Conservation (phyloP, 176 grass and related monocot genomes). For the Saccharum spontaneum region DNA sequence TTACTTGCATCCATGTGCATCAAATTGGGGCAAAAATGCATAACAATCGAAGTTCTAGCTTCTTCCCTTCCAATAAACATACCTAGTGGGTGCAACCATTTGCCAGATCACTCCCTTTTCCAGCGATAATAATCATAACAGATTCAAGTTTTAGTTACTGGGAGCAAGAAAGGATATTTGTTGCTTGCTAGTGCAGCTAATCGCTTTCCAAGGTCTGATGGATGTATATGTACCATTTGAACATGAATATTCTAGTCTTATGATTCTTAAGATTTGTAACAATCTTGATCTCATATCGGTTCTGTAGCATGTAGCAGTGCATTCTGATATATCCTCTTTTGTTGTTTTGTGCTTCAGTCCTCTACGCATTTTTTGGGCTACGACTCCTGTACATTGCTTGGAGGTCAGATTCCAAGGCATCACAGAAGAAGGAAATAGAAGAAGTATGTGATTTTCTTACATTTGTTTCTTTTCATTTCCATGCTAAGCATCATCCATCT, state of each 20-base stretch:
- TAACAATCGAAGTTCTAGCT: neutral
- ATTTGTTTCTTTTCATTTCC: neutral
- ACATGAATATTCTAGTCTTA: neutral
- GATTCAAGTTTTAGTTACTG: too few species aligned
- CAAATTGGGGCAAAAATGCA: neutral
- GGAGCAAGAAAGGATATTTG: too few species aligned
- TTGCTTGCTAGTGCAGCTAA: too few species aligned
- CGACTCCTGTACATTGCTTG: constrained; percentile 94
- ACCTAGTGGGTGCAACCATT: neutral
- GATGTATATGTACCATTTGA: neutral
- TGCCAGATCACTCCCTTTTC: neutral
- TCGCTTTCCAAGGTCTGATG: too few species aligned
- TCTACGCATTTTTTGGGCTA: constrained; percentile 85
- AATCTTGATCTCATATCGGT: neutral
- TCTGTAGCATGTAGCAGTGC: neutral
- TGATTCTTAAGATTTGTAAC: neutral
- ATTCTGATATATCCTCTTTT: constrained; percentile 29
- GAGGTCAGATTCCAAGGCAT: constrained; percentile 84
- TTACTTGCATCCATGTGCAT: neutral
- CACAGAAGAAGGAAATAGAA: constrained; percentile 98
- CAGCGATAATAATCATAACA: neutral
- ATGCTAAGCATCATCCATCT: neutral
- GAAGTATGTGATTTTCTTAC: constrained; percentile 51
- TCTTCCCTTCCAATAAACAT: neutral
- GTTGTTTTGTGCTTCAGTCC: constrained; percentile 48